Base-by-base conservation (phyloP, 2,329 filamentous ascomycete genomes). In the Trichoderma harzianum region DNA sequence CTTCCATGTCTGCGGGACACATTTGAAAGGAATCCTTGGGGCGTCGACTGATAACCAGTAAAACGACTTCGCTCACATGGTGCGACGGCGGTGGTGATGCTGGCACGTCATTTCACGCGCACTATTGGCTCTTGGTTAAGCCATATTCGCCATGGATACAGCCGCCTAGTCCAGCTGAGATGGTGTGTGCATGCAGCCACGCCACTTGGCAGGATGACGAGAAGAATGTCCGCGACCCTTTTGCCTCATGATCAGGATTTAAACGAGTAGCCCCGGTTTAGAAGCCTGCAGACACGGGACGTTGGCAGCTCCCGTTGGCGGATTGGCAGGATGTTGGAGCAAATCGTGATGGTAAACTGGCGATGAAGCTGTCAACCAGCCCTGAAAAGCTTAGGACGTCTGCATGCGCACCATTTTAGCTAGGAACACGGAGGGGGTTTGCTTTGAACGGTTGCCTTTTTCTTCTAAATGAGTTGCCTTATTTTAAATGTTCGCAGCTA, bases 81-180 rank as follows among this genome's bases (percentile, higher is more conserved):
- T 8, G 77, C 74, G 3, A 78, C 73, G 5, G 74, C 74, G 5
- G 75, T 74, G 16, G 77, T 73, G 5, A 79, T 76, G 28, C 51
- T 5, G 74, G 76, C 28, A 79, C 74, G 63, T 79, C 78, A 18
- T 66, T 66, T 51, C 72, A 74, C 26, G 70, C 70, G n/a, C 43
- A 51, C 28, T 67, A 55, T 28, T 62, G n/a, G 51, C 43, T 60
- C n/a, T 63, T 21, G 18, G 32, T 36, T 28, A 36, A 64, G 47
- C 57, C 36, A 61, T 72, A n/a, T 47, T 51, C 7, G 63, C 28
- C n/a, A n/a, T 24, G 10, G 7, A 47, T 43, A 60, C 55, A 53
- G 24, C 24, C 28, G 24, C 65, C 51, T 16, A 68, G 71, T 65
- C 71, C 72, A 53, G 73, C 73, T 62, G 74, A 70, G 51, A 71